These are phyloP conservation scores for Zhuliangozyma parablackwelliae DNA, from an alignment of 1,139 yeast genomes.

Conservation along the genomic window DNA sequence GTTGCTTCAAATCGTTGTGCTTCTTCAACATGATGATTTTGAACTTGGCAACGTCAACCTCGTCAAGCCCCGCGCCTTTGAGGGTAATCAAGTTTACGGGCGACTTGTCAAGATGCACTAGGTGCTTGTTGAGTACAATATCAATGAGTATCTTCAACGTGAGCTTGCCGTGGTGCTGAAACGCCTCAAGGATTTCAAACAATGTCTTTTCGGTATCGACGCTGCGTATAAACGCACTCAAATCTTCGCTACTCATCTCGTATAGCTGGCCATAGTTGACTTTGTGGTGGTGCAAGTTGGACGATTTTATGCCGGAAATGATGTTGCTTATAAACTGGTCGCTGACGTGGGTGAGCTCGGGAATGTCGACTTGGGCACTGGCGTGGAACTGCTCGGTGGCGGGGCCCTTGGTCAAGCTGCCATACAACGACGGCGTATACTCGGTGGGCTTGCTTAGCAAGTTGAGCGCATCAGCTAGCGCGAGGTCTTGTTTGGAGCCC, in stretches of 20 bases:
- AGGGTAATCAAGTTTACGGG: conserved; percentile 13
- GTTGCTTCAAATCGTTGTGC: conserved; percentile 28
- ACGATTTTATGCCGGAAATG: conserved; percentile 17
- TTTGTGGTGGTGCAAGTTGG: conserved; percentile 9
- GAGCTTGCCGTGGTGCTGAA: conserved; percentile 25
- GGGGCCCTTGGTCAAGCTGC: conserved; percentile 30
- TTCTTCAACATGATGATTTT: conserved; percentile 33
- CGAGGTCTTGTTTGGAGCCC: conserved; percentile 13
- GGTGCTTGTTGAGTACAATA: conserved; percentile 24
- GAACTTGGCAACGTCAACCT: conserved; percentile 14
- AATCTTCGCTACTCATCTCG: conserved; percentile 17
- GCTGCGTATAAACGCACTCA: conserved; percentile 18
- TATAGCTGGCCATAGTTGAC: conserved; percentile 9
- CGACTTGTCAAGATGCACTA: conserved; percentile 18
- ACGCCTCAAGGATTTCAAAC: conserved; percentile 22
- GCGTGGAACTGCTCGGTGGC: conserved; percentile 22
- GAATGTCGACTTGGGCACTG: conserved; percentile 1
- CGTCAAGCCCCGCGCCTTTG: conserved; percentile 1
- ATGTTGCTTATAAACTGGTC: conserved; percentile 16
- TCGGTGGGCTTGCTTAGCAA: conserved; percentile 17
- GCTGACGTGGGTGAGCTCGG: conserved; percentile 6
- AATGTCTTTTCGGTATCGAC: conserved; percentile 21
- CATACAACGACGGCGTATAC: conserved; percentile 35
- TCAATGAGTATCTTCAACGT: conserved; percentile 22
- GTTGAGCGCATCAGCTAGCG: conserved; percentile 38